A percentile compares a stretch with the other conserved stretches of the same genome.
Evolutionary conservation across 108 stramenopile genomes (phyloP).

Genomic region (Nitzschia sp.): DNA sequence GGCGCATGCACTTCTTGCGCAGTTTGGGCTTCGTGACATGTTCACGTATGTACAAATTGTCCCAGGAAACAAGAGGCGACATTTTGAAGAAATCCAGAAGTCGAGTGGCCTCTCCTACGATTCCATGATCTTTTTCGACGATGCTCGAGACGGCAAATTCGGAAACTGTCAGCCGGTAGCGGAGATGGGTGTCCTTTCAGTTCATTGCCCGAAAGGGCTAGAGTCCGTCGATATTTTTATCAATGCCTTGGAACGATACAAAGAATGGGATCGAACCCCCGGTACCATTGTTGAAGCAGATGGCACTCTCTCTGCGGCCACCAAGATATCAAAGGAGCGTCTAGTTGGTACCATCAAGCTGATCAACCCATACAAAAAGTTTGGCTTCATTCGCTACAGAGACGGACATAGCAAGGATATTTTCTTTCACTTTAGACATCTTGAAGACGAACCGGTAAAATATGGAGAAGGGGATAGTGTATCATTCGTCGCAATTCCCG

Average conservation of each 20-base stretch:
- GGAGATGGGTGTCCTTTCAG: slow-evolving; percentile 65
- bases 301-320: slow-evolving; percentile 27
- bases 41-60: slow-evolving; percentile 75
- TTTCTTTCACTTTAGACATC: slow-evolving; percentile 69
- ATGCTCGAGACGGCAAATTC: slow-evolving; percentile 71
- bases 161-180: slow-evolving; percentile 76
- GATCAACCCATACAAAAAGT: slow-evolving; percentile 53
- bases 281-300: slow-evolving; percentile 68
- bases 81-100: slow-evolving; percentile 59
- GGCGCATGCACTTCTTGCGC: slow-evolving; percentile 63
- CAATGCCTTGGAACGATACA: slow-evolving; percentile 51
- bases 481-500: slow-evolving; percentile 36
- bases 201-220: slow-evolving; percentile 70
- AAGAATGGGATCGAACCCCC: slow-evolving; percentile 57
- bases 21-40: slow-evolving; percentile 55
- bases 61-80: slow-evolving; percentile 72
- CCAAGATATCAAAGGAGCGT: slow-evolving; percentile 10
- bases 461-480: slow-evolving; percentile 61
- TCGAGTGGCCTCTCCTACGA: slow-evolving; percentile 57
- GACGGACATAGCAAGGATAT: slow-evolving; percentile 43
- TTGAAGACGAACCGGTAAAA: slow-evolving; percentile 30
- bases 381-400: slow-evolving; percentile 61
- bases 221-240: slow-evolving; percentile 46
- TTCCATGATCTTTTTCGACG: slow-evolving; percentile 92
- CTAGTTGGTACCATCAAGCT: slow-evolving; percentile 51